These are phyloP conservation scores for Fonsecaea pedrosoi DNA, from an alignment of 2,329 filamentous ascomycete species.

Conservation along the genomic window DNA sequence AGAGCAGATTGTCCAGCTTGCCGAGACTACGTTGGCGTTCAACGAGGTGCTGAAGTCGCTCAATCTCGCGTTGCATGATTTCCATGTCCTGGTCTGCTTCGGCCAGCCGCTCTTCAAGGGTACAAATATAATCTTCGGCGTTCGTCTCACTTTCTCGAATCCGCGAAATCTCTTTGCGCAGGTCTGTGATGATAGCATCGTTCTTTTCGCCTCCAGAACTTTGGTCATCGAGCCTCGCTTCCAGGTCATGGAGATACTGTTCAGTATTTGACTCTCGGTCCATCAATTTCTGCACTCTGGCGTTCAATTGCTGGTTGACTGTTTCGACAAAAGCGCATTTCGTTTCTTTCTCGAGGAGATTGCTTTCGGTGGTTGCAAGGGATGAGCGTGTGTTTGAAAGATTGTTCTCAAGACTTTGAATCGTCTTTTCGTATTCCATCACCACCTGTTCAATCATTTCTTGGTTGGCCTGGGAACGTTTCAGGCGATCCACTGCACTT, in stretches of 20 bases:
- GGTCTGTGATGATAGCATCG: constrained; percentile 78
- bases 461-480: constrained; percentile 94
- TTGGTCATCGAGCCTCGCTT: constrained; percentile 87
- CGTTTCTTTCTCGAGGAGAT: constrained; percentile 87
- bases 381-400: constrained; percentile 86
- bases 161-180: constrained; percentile 88
- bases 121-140: constrained; percentile 96
- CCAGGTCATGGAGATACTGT: constrained; percentile 88
- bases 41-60: constrained; percentile 90
- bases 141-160: constrained; percentile 87
- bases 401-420: constrained; percentile 89
- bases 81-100: constrained; percentile 96
- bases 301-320: constrained; percentile 85
- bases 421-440: constrained; percentile 97
- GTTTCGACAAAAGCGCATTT: constrained; percentile 93
- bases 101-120: constrained; percentile 89
- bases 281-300: constrained; percentile 87
- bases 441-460: constrained; percentile 96
- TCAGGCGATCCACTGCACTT: constrained; percentile 82
- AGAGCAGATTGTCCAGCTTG: constrained; percentile 88
- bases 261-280: constrained; percentile 93
- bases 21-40: constrained; percentile 94
- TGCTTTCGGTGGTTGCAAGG: constrained; percentile 83
- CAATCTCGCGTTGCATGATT: constrained; percentile 95
- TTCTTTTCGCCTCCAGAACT: constrained; percentile 93